A percentile compares a stretch with the other conserved stretches of the same genome.
These are phyloP conservation scores for Persicaria tinctoria DNA, from an alignment of 148 eudicot species.

Conservation along the genomic window DNA sequence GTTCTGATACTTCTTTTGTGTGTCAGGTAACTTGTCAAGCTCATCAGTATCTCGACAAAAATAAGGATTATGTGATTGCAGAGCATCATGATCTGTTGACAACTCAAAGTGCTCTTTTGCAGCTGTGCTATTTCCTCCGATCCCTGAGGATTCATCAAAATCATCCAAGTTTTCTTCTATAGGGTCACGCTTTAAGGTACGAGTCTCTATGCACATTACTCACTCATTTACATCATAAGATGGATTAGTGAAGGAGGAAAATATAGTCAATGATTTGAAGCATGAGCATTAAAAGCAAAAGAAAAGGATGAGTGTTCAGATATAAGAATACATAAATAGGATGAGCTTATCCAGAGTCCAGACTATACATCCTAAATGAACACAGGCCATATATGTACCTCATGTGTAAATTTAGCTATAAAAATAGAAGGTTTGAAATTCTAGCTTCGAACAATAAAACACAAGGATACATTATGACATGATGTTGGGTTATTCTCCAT, in stretches of 20 bases:
- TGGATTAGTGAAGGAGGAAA: neutral
- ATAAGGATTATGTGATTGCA: conserved; percentile 97
- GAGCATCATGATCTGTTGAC: conserved; percentile 94
- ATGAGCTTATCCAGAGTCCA: neutral
- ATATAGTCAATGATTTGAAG: neutral
- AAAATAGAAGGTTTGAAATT: neutral
- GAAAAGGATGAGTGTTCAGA: neutral
- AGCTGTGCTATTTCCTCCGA: conserved; percentile 82
- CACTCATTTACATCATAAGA: neutral
- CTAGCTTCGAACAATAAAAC: neutral
- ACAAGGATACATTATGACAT: too few species aligned
- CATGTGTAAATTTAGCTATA: neutral
- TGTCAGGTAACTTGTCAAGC: conserved; percentile 84
- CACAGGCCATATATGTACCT: neutral
- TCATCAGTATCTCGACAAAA: conserved; percentile 90
- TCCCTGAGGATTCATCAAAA: conserved; percentile 83
- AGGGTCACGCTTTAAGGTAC: conserved; percentile 97
- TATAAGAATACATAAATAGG: neutral
- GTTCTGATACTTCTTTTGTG: conserved; percentile 15
- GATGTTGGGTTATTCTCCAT: too few species aligned
- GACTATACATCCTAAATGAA: neutral
- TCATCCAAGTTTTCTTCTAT: conserved; percentile 98
- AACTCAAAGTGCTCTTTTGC: conserved; percentile 84
- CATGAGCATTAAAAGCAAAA: too few species aligned
- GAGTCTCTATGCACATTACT: neutral